A percentile compares a stretch with the other conserved stretches of the same genome.
Evolutionary conservation across 768 basidiomycete species (phyloP).

Genomic region (Lyophyllum decastes): DNA sequence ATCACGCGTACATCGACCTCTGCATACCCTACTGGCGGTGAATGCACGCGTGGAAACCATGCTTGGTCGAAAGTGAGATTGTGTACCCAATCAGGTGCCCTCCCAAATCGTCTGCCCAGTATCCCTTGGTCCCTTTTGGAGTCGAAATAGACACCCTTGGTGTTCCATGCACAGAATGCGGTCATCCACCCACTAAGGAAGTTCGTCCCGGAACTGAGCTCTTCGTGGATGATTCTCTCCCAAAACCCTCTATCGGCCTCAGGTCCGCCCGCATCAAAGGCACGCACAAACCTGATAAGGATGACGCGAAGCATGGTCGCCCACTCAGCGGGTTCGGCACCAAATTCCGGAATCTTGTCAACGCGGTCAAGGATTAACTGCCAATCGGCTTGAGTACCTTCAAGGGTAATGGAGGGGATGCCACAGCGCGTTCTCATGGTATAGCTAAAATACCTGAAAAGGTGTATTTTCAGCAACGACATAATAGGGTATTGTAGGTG

Average conservation of each 20-base stretch:
- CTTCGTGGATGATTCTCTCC: conserved; percentile 27
- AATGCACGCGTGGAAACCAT: background rate
- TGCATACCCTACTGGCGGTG: background rate
- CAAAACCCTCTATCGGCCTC: conserved; percentile 36
- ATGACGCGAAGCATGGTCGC: conserved; percentile 40
- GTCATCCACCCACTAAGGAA: conserved; percentile 42
- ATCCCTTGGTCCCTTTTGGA: background rate
- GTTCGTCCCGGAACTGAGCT: conserved; percentile 18
- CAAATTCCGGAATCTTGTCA: conserved; percentile 40
- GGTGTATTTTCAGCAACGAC: too few species aligned
- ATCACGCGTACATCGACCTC: background rate
- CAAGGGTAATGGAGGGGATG: conserved; percentile 44
- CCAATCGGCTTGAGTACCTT: background rate
- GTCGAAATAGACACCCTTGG: background rate
- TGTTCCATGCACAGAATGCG: conserved; percentile 31
- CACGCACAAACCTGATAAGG: conserved; percentile 33
- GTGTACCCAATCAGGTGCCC: background rate
- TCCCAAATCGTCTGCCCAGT: too few species aligned
- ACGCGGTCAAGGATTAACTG: conserved; percentile 23
- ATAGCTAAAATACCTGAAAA: conserved; percentile 34
- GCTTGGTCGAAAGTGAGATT: background rate
- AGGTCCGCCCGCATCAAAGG: conserved; percentile 28
- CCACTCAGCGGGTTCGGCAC: conserved; percentile 34
- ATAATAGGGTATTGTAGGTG: too few species aligned
- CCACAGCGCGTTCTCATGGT: conserved; percentile 34